These are phyloP conservation scores for Pyrenophora tritici-repentis DNA, from an alignment of 2,329 filamentous ascomycete species.

Conservation along the genomic window DNA sequence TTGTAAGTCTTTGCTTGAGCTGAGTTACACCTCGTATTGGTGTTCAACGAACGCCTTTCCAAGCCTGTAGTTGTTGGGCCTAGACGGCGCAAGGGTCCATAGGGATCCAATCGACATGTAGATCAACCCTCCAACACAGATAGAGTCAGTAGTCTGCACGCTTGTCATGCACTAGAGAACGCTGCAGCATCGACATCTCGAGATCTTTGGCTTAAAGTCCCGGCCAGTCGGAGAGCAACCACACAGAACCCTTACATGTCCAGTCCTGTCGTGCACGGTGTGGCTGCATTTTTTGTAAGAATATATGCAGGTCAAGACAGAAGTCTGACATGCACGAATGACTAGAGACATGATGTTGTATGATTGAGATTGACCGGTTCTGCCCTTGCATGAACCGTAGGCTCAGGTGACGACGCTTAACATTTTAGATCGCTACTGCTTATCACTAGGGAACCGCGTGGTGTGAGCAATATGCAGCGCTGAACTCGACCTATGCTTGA, in stretches of 20 bases:
- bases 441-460: constrained; percentile 3
- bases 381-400: constrained; percentile 7
- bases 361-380: constrained; percentile 1
- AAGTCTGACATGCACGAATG: background rate
- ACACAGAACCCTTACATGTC: no score
- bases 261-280: no score
- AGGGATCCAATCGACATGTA: constrained; percentile 5
- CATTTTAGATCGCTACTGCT: constrained; percentile 1
- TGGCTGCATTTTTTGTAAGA: background rate
- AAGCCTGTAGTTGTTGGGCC: constrained; percentile 6
- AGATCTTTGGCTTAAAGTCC: background rate
- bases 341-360: constrained; percentile 14
- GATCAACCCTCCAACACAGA: constrained; percentile 1
- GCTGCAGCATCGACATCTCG: constrained; percentile 17
- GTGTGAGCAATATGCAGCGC: constrained; percentile 1
- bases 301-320: background rate
- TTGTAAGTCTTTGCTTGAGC: background rate
- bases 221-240: background rate
- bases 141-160: constrained; percentile 10
- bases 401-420: constrained; percentile 5
- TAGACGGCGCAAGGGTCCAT: constrained; percentile 10
- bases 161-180: constrained; percentile 15
- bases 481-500: background rate
- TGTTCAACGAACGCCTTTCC: background rate
- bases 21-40: background rate